Base-by-base conservation (phyloP, 352 stramenopile genomes). In the Globisporangium viniferum region DNA sequence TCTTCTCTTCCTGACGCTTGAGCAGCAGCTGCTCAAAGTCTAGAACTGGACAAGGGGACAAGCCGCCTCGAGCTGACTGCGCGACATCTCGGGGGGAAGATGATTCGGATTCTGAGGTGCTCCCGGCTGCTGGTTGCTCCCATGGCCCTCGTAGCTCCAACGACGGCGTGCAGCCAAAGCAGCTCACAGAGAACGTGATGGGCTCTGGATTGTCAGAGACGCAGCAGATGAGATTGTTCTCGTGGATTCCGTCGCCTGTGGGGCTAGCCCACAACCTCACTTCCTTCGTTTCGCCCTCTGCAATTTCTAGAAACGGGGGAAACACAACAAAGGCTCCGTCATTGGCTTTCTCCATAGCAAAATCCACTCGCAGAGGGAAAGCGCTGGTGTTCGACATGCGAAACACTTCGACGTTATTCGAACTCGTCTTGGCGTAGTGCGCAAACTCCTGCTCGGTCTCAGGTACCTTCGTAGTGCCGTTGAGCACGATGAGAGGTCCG, bases 11-110 rank as follows among this genome's bases (percentile, higher is more conserved):
- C 51, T 88, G 76, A 0, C 88, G 84, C 55, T 90, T 88, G 27
- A 98, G 72, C n/a, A 98, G 71, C 41, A 98, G 66, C 33, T 97
- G 80, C 59, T 97, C 93, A 51, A 98, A 98, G 67, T 98, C 89
- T 22, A 98, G 70, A 0, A 91, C 59, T 46, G 56, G 33, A n/a
- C 31, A 24, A 2, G 76, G 76, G 2, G 70, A 31, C 1, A 36
- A 36, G 27, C 3, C 12, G 2, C 27, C 29, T 20, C 12, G 68
- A 59, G 8, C 39, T 59, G 60, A 66, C 31, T 51, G 27, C 8
- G 8, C 41, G n/a, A 27, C n/a, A 46, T 27, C 29, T n/a, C 35
- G 33, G n/a, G 58, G 41, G 27, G 57, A 62, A 4, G 24, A 0
- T 8, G 73, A 56, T 18, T 82, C 74, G 1, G 64, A 49, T 35